Evolutionary conservation across 306 rosid genomes (phyloP).

Genomic region (Cyclanthera cordifolia): DNA sequence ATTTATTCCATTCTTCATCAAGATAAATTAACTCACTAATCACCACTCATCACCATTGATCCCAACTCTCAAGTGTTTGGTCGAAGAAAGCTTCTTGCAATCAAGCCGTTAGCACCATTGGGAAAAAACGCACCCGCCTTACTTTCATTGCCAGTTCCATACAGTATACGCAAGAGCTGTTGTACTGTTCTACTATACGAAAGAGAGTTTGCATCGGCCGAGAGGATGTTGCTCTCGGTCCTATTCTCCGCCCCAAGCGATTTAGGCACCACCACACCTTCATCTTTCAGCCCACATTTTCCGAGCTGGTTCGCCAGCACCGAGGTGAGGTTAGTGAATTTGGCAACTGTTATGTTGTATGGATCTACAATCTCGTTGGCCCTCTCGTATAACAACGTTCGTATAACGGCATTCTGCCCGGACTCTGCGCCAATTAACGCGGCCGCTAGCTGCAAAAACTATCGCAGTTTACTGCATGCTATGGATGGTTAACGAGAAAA

Average conservation of each 20-base stretch:
- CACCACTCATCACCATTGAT: no score
- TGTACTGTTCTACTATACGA: constrained; percentile 12
- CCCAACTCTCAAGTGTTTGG: not conserved
- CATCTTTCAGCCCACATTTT: constrained; percentile 21
- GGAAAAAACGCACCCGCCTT: not conserved
- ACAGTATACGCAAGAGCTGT: constrained; percentile 10
- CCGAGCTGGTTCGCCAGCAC: constrained; percentile 13
- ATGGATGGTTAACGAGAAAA: no score
- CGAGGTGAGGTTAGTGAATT: constrained; percentile 10
- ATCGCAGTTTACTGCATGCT: no score
- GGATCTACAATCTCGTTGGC: constrained; percentile 12
- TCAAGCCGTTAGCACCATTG: not conserved
- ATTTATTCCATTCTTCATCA: no score
- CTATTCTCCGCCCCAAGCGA: constrained; percentile 17
- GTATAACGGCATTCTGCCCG: constrained; percentile 23
- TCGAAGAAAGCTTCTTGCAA: not conserved
- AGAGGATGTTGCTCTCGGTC: constrained; percentile 18
- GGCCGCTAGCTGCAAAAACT: constrained; percentile 15
- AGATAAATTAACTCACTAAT: no score
- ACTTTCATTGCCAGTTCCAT: not conserved
- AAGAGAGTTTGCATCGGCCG: constrained; percentile 16
- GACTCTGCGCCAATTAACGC: constrained; percentile 17
- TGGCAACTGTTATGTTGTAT: constrained; percentile 20
- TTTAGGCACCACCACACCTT: constrained; percentile 19
- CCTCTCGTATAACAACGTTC: constrained; percentile 11